Base-by-base conservation (phyloP, 2,329 filamentous ascomycete species). In the Aspergillus novoparasiticus region DNA sequence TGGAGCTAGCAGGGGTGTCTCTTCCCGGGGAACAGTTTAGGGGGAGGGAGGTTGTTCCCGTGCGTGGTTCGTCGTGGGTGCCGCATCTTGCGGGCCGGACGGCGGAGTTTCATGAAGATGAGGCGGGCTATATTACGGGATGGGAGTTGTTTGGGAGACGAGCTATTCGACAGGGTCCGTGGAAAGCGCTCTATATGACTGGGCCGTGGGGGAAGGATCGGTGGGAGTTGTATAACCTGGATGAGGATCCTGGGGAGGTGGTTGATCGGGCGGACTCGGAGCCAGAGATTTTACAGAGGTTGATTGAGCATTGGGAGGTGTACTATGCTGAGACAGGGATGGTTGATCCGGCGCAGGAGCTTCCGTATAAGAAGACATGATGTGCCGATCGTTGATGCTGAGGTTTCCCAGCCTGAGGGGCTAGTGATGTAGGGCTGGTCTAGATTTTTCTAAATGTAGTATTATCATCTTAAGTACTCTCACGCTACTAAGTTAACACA, bases 321-420 rank as follows among this genome's bases (percentile, higher is more conserved):
- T 87, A 87, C 73, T 83, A 85, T 14, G 73, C 86, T 10, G 86
- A 89, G 71, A 86, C 83, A 0, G 86, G 86, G 2, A 85, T 88
- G 1, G 79, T 87, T 21, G 45, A 26, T 19, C 45, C 45, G 12
- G 45, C 45, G 45, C 45, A 48, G 45, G 23, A 48, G 23, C 28
- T 26, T 48, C n/a, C 45, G 5, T 28, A 48, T 48, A 28, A 11
- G 23, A 48, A 48, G 43, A 14, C 23, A 14, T 46, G 21, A 23
- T 14, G 43, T 23, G 39, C 8, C 19, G 39, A 41, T 41, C 39
- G 16, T 41, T 16, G 36, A 16, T 41, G 39, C 16, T 41, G 16
- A 10, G 16, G 39, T 19, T n/a, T 19, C 9, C 4, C 39, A 6
- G 26, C 26, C 6, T 28, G 26, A 28, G 3, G 39, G n/a, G 2